phyloP scores from a whole-genome alignment of 495 filamentous ascomycete species.

The Neurospora sp. region DNA sequence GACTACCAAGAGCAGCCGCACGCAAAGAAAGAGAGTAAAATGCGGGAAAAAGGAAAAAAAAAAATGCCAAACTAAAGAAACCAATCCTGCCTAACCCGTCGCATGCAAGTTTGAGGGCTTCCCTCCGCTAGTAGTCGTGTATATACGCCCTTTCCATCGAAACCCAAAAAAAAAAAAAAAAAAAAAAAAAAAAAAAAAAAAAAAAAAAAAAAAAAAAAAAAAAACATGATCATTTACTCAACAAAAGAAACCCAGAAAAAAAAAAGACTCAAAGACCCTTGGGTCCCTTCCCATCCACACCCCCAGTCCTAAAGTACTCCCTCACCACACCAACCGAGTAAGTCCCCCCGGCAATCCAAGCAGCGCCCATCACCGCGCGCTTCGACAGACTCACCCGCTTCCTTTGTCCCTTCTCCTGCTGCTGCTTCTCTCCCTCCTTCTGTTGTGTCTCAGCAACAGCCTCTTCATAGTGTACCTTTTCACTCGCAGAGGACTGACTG shows the following conservation, averaged over 20 bases:
- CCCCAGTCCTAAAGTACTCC: conserved; percentile 56
- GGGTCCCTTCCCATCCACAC: conserved; percentile 41
- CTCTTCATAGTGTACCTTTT: conserved; percentile 47
- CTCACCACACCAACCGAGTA: conserved; percentile 61
- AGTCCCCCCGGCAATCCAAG: conserved; percentile 48
- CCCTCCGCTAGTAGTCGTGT: background rate
- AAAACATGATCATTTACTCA: background rate
- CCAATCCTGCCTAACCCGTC: background rate
- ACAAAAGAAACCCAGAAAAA: background rate
- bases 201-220: too few relatives aligned
- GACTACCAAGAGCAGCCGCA: too few relatives aligned
- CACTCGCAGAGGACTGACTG: conserved; percentile 14
- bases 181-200: background rate
- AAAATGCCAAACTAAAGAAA: background rate
- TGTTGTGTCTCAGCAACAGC: conserved; percentile 20
- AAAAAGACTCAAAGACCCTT: conserved; percentile 35
- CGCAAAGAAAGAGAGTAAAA: too few relatives aligned
- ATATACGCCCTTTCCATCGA: too few relatives aligned
- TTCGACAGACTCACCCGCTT: conserved; percentile 32
- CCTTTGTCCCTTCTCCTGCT: conserved; percentile 19
- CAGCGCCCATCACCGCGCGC: conserved; percentile 46
- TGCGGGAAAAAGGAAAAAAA: too few relatives aligned
- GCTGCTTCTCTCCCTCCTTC: background rate
- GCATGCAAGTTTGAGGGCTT: background rate
- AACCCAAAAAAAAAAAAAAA: too few relatives aligned